Base-by-base conservation (phyloP, 1,284 basidiomycete genomes). In the Cystobasidium slooffiae region DNA sequence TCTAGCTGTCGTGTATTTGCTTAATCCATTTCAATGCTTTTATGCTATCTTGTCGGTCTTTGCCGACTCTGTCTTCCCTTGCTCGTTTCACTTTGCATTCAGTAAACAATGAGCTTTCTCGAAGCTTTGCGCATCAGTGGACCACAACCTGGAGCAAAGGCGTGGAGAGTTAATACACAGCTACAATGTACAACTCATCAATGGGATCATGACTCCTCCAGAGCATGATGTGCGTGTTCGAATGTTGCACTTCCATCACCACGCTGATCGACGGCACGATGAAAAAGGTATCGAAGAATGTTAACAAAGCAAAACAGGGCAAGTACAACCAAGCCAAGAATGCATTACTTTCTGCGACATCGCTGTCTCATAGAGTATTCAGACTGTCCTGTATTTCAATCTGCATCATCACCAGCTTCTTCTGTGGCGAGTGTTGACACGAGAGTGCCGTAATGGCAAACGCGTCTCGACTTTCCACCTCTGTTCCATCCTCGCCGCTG, bases 1-100 rank as follows among this genome's bases (percentile, higher is more conserved):
- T 59, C 56, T 59, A 59, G 56, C 39, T 18, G 37, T 59, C 56
- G 39, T 58, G 56, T 59, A 51, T 49, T 47, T 63, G 43, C 8
- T 63, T 43, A 63, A 63, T 47, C 61, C 22, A 47, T 49, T 63
- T 63, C 44, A 31, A 62, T 47, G 44, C 59, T 47, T 44, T 47
- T 20, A 44, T 62, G 59, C 24, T 47, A 62, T 47, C 20, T 51
- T 51, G 3, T 16, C 20, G 20, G n/a, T 20, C 53, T 56, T 20
- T 2, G 31, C 22, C 12, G 20, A 37, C 22, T 20, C 20, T 20
- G 53, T 37, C 31, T 56, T 3, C 53, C 8, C 31, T 20, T 56
- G 16, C 53, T 56, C 49, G 49, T 20, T 1, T 51, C 49, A 16
- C 31, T 2, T 31, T 31, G 31, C 31, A 31, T 31, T 31, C 31